Evolutionary conservation across 257 asterid genomes (phyloP).

Genomic region (Solanum chmielewskii): DNA sequence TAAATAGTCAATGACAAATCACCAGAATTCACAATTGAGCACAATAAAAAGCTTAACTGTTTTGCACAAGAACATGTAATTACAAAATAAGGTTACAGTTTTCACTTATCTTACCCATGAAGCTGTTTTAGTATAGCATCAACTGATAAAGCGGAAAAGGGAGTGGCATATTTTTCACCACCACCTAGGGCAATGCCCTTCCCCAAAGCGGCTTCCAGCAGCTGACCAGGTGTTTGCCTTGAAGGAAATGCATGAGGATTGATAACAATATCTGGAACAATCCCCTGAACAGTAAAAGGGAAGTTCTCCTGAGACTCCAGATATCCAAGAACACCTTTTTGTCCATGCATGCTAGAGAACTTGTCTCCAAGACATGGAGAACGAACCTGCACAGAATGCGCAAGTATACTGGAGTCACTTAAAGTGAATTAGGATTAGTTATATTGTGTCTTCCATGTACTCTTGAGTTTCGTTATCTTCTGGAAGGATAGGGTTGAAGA

Average conservation of each 20-base stretch:
- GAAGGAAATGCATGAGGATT: constrained; percentile 98
- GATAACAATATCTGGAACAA: constrained; percentile 91
- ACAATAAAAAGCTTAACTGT: neutral
- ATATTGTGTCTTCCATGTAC: neutral
- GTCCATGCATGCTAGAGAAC: constrained; percentile 98
- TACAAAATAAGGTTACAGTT: neutral
- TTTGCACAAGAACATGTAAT: neutral
- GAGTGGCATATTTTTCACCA: constrained; percentile 66
- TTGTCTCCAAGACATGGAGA: constrained; percentile 93
- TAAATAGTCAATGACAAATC: neutral
- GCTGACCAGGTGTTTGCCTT: constrained; percentile 94
- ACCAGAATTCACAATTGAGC: neutral
- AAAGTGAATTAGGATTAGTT: neutral
- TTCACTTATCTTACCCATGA: constrained; percentile 41
- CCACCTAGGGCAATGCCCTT: constrained; percentile 92
- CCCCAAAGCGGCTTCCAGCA: constrained; percentile 80
- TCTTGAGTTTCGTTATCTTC: neutral
- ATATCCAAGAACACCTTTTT: constrained; percentile 91
- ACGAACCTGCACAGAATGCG: constrained; percentile 52
- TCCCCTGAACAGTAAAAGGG: constrained; percentile 75
- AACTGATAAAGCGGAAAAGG: constrained; percentile 67
- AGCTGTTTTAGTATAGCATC: constrained; percentile 70
- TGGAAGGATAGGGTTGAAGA: neutral
- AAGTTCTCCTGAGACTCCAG: constrained; percentile 88
- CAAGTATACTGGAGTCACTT: neutral